These are phyloP conservation scores for Saccharomycopsis schoenii DNA, from an alignment of 805 yeast species.

Conservation along the genomic window DNA sequence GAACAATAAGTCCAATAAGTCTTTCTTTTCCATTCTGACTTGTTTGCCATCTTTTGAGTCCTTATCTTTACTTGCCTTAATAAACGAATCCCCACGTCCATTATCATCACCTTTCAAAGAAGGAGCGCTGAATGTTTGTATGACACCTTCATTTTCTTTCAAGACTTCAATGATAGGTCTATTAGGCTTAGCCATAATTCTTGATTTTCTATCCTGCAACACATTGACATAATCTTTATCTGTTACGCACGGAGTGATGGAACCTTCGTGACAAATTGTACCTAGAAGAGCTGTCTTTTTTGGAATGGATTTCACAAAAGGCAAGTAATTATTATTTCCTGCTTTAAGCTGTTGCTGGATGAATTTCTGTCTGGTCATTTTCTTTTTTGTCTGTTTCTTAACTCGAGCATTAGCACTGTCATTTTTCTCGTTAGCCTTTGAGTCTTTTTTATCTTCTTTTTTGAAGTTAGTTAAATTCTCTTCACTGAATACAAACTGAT, in stretches of 20 bases:
- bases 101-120: slow-evolving; percentile 69
- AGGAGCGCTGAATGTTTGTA: slow-evolving; percentile 17
- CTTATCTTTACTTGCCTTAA: slow-evolving; percentile 42
- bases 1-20: slow-evolving; percentile 79
- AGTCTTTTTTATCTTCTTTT: slow-evolving; percentile 30
- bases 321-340: slow-evolving; percentile 43
- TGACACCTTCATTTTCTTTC: slow-evolving; percentile 77
- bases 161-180: slow-evolving; percentile 47
- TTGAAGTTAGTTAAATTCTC: slow-evolving; percentile 46
- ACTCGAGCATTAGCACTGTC: slow-evolving; percentile 29
- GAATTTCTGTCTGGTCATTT: slow-evolving; percentile 4
- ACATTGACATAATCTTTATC: slow-evolving; percentile 65
- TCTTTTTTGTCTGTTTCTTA: slow-evolving; percentile 18
- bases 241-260: slow-evolving; percentile 65
- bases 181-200: slow-evolving; percentile 36
- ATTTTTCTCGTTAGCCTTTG: slow-evolving; percentile 27
- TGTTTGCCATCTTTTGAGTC: slow-evolving; percentile 70
- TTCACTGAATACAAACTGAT: slow-evolving; percentile 83
- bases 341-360: slow-evolving; percentile 8
- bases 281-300: slow-evolving; percentile 81
- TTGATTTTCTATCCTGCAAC: slow-evolving; percentile 44
- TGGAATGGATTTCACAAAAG: slow-evolving; percentile 80
- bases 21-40: slow-evolving; percentile 88
- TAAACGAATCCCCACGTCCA: slow-evolving; percentile 11
- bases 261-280: slow-evolving; percentile 86